These are phyloP conservation scores for Postia placenta DNA, from an alignment of 768 basidiomycete genomes.

Conservation along the genomic window DNA sequence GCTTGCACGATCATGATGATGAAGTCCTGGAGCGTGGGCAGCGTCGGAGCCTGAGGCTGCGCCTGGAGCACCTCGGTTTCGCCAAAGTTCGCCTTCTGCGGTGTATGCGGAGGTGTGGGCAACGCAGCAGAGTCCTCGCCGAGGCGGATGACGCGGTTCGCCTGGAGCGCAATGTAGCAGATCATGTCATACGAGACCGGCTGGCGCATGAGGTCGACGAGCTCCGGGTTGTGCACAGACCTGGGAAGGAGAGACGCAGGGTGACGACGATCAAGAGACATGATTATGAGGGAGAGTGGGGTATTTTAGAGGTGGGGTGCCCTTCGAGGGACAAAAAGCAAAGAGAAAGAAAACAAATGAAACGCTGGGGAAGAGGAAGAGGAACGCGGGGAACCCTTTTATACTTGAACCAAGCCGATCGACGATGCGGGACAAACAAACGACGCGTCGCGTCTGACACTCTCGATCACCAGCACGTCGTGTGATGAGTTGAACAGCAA, in stretches of 20 bases:
- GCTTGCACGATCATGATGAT: constrained; percentile 73
- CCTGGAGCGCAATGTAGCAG: constrained; percentile 73
- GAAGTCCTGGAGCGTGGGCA: constrained; percentile 77
- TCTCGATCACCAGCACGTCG: constrained; percentile 2
- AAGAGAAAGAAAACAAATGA: constrained; percentile 18
- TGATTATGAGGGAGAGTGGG: constrained; percentile 25
- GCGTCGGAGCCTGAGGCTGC: constrained; percentile 20
- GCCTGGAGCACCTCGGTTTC: constrained; percentile 17
- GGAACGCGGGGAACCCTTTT: constrained; percentile 12
- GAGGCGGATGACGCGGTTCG: constrained; percentile 68
- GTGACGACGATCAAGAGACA: constrained; percentile 41
- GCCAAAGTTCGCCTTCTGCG: constrained; percentile 39
- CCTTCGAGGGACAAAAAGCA: constrained; percentile 30
- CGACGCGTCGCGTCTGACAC: constrained; percentile 9
- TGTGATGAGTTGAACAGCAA: constrained; percentile 4
- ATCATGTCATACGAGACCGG: constrained; percentile 85
- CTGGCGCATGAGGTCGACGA: constrained; percentile 72
- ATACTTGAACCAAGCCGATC: constrained; percentile 11
- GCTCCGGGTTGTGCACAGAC: constrained; percentile 70
- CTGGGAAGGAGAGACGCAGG: constrained; percentile 81
- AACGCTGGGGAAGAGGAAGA: constrained; percentile 7
- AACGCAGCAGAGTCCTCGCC: constrained; percentile 46
- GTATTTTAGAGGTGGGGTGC: constrained; percentile 25
- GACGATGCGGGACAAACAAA: constrained; percentile 17
- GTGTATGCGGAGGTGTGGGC: constrained; percentile 68